These are phyloP conservation scores for Termitomyces heimii DNA, from an alignment of 768 basidiomycete species.

Conservation along the genomic window DNA sequence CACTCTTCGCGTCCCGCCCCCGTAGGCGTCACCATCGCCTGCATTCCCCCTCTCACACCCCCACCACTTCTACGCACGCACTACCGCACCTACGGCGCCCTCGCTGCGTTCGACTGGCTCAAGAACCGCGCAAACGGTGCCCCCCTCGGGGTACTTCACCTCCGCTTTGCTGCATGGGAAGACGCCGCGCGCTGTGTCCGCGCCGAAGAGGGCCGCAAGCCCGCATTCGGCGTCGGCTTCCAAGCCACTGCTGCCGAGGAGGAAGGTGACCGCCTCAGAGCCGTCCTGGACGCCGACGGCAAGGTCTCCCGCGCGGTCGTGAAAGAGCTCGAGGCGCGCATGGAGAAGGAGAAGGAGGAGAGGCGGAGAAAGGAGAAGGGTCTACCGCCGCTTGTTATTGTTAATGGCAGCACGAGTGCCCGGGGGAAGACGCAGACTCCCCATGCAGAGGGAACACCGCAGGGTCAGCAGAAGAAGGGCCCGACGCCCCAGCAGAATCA, in stretches of 20 bases:
- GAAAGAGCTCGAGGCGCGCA: constrained; percentile 55
- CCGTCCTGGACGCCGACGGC: constrained; percentile 78
- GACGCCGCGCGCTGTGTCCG: constrained; percentile 66
- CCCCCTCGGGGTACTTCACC: constrained; percentile 74
- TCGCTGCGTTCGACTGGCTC: constrained; percentile 69
- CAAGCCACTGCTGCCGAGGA: constrained; percentile 29
- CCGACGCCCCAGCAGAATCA: neutral
- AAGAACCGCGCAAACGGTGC: constrained; percentile 77
- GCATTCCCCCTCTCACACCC: constrained; percentile 68
- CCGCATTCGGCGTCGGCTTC: constrained; percentile 27
- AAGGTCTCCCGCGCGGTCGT: constrained; percentile 55
- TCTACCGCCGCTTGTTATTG: neutral
- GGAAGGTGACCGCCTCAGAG: constrained; percentile 57
- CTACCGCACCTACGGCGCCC: constrained; percentile 55
- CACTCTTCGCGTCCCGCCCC: constrained; percentile 72
- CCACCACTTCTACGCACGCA: constrained; percentile 57
- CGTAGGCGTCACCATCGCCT: constrained; percentile 63
- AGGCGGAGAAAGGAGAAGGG: constrained; percentile 28
- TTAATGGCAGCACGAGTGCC: neutral
- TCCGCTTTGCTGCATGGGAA: constrained; percentile 59
- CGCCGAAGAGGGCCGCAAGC: constrained; percentile 59
- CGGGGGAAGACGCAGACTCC: neutral
- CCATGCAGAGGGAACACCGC: neutral
- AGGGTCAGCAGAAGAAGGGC: neutral
- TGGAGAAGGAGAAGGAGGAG: constrained; percentile 43